Percentiles rank a stretch among this genome's conserved stretches.
Evolutionary conservation across 2,329 filamentous ascomycete genomes (phyloP).

Genomic region (Cladophialophora psammophila): DNA sequence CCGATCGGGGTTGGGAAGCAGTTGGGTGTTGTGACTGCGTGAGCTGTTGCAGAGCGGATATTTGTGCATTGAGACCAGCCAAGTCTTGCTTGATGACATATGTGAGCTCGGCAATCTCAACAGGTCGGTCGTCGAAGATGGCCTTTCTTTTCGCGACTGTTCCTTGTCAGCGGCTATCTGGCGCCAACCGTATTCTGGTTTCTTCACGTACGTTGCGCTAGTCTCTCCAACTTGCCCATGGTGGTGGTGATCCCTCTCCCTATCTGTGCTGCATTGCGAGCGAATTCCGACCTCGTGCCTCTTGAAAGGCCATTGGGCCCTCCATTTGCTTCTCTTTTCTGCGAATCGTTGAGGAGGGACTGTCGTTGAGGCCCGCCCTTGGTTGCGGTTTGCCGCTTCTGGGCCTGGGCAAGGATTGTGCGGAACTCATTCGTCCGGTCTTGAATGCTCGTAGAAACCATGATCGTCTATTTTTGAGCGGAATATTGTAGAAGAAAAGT

Average conservation of each 20-base stretch:
- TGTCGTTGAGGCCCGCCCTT: slow-evolving; percentile 82
- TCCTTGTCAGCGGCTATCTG: slow-evolving; percentile 22
- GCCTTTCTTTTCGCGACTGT: slow-evolving; percentile 93
- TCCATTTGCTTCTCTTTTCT: slow-evolving; percentile 66
- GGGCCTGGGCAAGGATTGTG: slow-evolving; percentile 84
- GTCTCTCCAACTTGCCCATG: slow-evolving; percentile 92
- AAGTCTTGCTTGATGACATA: slow-evolving; percentile 99
- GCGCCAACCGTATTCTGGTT: neutral
- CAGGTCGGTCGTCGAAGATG: slow-evolving; percentile 93
- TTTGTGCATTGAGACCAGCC: slow-evolving; percentile 83
- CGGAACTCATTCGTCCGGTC: slow-evolving; percentile 96
- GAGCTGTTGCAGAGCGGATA: slow-evolving; percentile 79
- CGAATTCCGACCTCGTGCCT: slow-evolving; percentile 84
- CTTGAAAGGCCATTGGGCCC: slow-evolving; percentile 58
- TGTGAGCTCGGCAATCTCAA: slow-evolving; percentile 96
- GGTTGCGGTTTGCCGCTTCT: slow-evolving; percentile 76
- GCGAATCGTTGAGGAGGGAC: slow-evolving; percentile 76
- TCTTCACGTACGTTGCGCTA: slow-evolving; percentile 75
- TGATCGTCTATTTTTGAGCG: slow-evolving; percentile 40
- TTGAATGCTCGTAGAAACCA: slow-evolving; percentile 77
- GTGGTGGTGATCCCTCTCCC: slow-evolving; percentile 89
- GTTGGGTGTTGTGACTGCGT: slow-evolving; percentile 78
- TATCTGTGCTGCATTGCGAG: slow-evolving; percentile 87
- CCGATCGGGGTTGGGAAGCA: slow-evolving; percentile 53
- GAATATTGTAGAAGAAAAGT: neutral